These are phyloP conservation scores for Clitoria ternatea DNA, from an alignment of 306 rosid species.

Conservation along the genomic window DNA sequence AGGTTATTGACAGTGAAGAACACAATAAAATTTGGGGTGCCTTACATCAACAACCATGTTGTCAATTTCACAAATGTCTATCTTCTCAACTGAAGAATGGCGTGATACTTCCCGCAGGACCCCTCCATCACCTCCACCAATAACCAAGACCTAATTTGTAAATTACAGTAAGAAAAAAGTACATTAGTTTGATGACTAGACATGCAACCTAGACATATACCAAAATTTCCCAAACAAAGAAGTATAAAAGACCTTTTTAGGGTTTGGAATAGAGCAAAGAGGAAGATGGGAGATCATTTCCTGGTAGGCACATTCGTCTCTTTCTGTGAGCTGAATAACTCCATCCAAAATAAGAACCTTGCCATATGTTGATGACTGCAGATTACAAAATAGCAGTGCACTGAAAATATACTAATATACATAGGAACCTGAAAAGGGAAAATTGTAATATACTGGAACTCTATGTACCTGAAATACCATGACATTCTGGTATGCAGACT, in stretches of 20 bases:
- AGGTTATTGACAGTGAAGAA: not conserved
- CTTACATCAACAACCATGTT: constrained; percentile 88
- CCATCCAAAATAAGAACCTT: constrained; percentile 97
- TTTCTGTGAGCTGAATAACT: constrained; percentile 95
- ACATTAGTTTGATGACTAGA: not conserved
- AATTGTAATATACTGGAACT: not conserved
- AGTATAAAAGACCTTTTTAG: constrained; percentile 70
- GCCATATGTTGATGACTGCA: constrained; percentile 96
- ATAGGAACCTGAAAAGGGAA: not conserved
- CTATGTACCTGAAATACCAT: constrained; percentile 83
- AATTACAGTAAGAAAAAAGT: constrained; percentile 1
- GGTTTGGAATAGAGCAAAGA: constrained; percentile 87
- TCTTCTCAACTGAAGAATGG: constrained; percentile 79
- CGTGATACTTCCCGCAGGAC: constrained; percentile 91
- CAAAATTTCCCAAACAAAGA: constrained; percentile 1
- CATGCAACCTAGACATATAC: not conserved
- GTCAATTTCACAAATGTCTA: constrained; percentile 97
- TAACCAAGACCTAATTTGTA: constrained; percentile 74
- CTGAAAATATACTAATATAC: constrained; percentile 4
- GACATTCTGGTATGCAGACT: constrained; percentile 84
- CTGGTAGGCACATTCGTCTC: constrained; percentile 99
- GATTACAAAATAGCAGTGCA: constrained; percentile 14
- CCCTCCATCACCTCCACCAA: constrained; percentile 99
- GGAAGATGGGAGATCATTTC: constrained; percentile 99
- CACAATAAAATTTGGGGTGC: not conserved